Conservation (phyloP, 179 eudicot genomes). For the Carnegiea gigantea region DNA sequence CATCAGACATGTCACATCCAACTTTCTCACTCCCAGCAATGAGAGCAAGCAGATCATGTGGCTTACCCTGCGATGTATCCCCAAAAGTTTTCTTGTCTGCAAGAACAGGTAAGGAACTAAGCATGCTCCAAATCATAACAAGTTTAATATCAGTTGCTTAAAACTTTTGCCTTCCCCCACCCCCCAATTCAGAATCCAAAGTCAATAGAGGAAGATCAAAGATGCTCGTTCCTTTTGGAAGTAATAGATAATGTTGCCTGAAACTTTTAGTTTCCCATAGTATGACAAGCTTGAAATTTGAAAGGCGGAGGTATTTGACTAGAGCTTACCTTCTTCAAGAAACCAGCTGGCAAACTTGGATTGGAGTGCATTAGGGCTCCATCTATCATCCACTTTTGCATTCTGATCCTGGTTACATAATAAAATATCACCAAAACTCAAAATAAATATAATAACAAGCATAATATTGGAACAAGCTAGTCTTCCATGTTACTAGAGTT, state of each 20-base stretch:
- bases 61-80: constrained; percentile 37
- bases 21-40: constrained; percentile 66
- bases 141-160: background rate
- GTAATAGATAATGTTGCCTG: too few relatives aligned
- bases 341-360: constrained; percentile 91
- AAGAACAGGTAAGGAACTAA: constrained; percentile 1
- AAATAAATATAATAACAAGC: too few relatives aligned
- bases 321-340: constrained; percentile 64
- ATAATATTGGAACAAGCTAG: too few relatives aligned
- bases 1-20: constrained; percentile 38
- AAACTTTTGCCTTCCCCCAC: too few relatives aligned
- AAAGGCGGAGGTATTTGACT: background rate
- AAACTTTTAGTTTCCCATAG: too few relatives aligned
- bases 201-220: background rate
- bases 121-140: background rate
- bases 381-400: constrained; percentile 42
- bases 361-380: constrained; percentile 44
- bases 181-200: too few relatives aligned
- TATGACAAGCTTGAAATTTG: too few relatives aligned
- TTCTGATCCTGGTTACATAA: constrained; percentile 40
- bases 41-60: constrained; percentile 64
- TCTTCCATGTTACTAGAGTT: too few relatives aligned
- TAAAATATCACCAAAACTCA: background rate
- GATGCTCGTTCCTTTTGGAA: background rate
- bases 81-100: constrained; percentile 53